Evolutionary conservation across 768 basidiomycete genomes (phyloP).

Genomic region (Plicaturopsis crispa): DNA sequence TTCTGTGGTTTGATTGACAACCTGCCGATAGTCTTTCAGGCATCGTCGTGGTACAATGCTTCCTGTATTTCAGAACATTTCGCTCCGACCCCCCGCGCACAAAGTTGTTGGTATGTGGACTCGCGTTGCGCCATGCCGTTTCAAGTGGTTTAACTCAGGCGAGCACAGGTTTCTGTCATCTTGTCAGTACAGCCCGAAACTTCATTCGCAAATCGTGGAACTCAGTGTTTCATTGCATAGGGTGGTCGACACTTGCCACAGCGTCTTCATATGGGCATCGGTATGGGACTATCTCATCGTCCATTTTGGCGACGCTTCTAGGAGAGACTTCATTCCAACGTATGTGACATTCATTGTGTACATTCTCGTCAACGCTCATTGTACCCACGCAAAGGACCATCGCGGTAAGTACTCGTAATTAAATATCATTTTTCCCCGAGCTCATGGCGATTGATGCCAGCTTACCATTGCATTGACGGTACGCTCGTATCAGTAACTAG

Average conservation of each 20-base stretch:
- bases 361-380: not conserved
- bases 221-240: constrained; percentile 2
- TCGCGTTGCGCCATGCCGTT: not conserved
- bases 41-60: not conserved
- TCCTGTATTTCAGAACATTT: not conserved
- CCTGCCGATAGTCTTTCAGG: not conserved
- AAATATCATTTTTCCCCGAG: not conserved
- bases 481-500: too few relatives aligned
- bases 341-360: constrained; percentile 11
- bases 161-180: not conserved
- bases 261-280: constrained; percentile 29
- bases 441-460: constrained; percentile 5
- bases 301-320: constrained; percentile 29
- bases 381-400: constrained; percentile 11
- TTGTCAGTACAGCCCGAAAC: not conserved
- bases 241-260: constrained; percentile 31
- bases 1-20: not conserved
- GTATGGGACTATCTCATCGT: constrained; percentile 37
- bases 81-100: not conserved
- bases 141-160: not conserved
- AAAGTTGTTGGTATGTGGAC: not conserved
- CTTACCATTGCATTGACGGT: too few relatives aligned
- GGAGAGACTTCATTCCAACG: constrained; percentile 39
- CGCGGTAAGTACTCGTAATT: constrained; percentile 14
- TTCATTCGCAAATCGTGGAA: not conserved